phyloP scores from a whole-genome alignment of 2,329 filamentous ascomycete species.

The Raffaelea ambrosiae region DNA sequence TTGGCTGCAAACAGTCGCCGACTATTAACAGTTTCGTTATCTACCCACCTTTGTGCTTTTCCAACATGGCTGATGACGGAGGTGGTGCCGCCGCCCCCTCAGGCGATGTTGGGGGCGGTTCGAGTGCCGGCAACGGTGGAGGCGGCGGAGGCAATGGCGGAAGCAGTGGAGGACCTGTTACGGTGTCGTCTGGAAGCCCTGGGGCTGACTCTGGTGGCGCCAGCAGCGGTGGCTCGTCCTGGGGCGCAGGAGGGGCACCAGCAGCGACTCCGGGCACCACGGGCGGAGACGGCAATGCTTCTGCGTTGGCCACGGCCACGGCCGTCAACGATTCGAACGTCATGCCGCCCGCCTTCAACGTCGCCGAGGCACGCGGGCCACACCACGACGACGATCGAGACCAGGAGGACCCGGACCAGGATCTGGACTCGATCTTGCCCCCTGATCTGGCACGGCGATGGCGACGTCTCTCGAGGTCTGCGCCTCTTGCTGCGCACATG shows the following conservation, averaged over 20 bases:
- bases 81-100: background rate
- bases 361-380: background rate
- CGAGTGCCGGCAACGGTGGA: background rate
- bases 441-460: slow-evolving; percentile 1
- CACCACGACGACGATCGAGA: background rate
- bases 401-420: slow-evolving; percentile 3
- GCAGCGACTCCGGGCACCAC: background rate
- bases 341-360: too few relatives aligned
- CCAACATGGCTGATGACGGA: slow-evolving; percentile 8
- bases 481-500: slow-evolving; percentile 18
- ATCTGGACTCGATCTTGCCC: slow-evolving; percentile 3
- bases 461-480: slow-evolving; percentile 11
- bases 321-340: background rate
- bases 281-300: background rate
- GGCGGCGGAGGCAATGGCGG: slow-evolving; percentile 1
- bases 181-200: background rate
- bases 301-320: background rate
- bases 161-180: background rate
- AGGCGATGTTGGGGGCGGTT: slow-evolving; percentile 1
- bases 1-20: too few relatives aligned
- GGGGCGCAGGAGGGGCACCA: background rate
- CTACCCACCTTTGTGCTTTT: background rate
- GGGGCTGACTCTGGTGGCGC: background rate
- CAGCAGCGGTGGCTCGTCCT: background rate
- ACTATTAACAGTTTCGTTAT: background rate